Evolutionary conservation across 73 alveolate genomes (phyloP).

Genomic region (Durusdinium trenchii): DNA sequence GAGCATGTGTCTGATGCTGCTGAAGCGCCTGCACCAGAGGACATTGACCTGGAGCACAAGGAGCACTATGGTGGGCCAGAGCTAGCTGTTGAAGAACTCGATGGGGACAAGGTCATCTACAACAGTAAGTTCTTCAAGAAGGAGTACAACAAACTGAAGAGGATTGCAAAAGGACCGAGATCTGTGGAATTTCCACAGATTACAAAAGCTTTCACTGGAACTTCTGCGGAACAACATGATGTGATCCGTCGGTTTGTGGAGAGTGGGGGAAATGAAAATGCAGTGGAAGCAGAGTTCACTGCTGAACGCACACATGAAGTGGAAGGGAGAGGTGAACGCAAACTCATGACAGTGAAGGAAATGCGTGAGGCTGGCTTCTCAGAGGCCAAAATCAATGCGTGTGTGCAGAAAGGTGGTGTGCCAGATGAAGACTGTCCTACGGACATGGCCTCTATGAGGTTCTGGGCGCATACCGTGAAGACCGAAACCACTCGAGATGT

Average conservation of each 20-base stretch:
- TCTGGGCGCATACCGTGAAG: not conserved
- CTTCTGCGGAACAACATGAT: not conserved
- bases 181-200: not conserved
- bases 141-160: not conserved
- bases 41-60: not conserved
- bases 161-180: not conserved
- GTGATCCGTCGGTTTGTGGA: not conserved
- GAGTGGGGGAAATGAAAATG: not conserved
- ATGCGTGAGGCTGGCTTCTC: not conserved
- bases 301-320: not conserved
- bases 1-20: not conserved
- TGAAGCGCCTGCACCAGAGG: not conserved
- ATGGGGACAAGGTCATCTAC: not conserved
- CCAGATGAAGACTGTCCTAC: not conserved
- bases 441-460: not conserved
- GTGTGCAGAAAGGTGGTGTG: not conserved
- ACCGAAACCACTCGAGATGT: not conserved
- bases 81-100: not conserved
- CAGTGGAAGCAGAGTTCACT: not conserved
- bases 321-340: not conserved
- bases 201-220: not conserved
- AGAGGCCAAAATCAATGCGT: not conserved
- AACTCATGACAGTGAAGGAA: not conserved
- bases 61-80: not conserved
- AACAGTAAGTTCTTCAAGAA: conserved; percentile 2